A percentile compares a stretch with the other conserved stretches of the same genome.
phyloP scores from a whole-genome alignment of 2,329 filamentous ascomycete genomes.

The Cladosporium sp. region DNA sequence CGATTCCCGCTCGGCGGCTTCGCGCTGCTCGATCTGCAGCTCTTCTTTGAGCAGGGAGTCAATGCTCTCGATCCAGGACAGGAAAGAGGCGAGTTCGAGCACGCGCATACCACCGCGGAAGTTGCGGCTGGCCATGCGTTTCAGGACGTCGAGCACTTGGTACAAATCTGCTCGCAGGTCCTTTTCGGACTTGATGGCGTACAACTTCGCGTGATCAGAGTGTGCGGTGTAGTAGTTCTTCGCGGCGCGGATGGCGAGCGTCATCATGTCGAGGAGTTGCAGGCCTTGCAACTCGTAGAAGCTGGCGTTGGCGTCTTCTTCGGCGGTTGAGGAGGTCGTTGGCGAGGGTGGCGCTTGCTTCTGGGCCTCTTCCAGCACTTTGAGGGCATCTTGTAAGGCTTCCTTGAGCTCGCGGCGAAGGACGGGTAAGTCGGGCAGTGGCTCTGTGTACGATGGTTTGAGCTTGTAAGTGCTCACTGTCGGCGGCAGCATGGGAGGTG shows the following conservation, averaged over 20 bases:
- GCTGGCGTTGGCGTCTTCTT: constrained; percentile 48
- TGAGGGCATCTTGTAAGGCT: constrained; percentile 64
- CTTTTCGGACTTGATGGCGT: constrained; percentile 82
- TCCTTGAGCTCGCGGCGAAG: constrained; percentile 67
- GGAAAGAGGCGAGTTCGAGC: constrained; percentile 72
- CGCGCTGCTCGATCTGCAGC: constrained; percentile 69
- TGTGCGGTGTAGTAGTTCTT: constrained; percentile 96
- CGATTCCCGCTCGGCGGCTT: constrained; percentile 62
- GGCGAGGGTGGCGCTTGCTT: constrained; percentile 20
- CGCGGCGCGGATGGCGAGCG: constrained; percentile 89
- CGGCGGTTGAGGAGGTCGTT: constrained; percentile 14
- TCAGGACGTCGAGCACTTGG: constrained; percentile 82
- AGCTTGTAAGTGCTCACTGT: constrained; percentile 95
- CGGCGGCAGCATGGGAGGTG: constrained; percentile 83
- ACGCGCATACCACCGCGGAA: constrained; percentile 78
- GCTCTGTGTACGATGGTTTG: constrained; percentile 74
- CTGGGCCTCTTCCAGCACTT: constrained; percentile 59
- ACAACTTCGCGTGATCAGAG: constrained; percentile 77
- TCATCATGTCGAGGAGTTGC: constrained; percentile 87
- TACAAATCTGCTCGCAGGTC: constrained; percentile 80
- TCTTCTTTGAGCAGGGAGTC: constrained; percentile 73
- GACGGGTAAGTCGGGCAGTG: constrained; percentile 75
- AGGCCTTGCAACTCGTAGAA: constrained; percentile 89
- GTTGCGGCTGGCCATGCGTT: constrained; percentile 82
- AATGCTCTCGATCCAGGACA: constrained; percentile 74